phyloP scores from a whole-genome alignment of 176 grass and related monocot species.

The Cenchrus fungigraminus region DNA sequence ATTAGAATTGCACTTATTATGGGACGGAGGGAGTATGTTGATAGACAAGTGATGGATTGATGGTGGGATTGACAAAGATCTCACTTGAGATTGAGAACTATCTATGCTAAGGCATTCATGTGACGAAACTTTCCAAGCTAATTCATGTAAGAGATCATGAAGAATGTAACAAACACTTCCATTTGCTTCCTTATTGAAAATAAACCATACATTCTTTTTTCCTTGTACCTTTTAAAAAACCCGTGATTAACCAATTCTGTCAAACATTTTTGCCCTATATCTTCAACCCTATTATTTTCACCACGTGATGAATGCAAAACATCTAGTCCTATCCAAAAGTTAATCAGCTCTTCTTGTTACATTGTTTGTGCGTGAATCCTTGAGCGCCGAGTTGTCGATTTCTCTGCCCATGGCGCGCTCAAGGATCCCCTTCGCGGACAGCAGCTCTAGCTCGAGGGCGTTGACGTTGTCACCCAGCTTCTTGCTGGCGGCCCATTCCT shows the following conservation, averaged over 20 bases:
- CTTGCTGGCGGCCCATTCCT: constrained; percentile 26
- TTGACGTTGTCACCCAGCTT: constrained; percentile 2
- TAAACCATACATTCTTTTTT: no score
- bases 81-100: no score
- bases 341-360: not conserved
- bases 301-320: not conserved
- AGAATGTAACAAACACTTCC: not conserved
- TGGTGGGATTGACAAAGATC: no score
- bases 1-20: no score
- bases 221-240: not conserved
- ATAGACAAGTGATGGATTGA: no score
- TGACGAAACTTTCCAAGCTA: no score
- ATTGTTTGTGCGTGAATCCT: not conserved
- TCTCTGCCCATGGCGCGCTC: accelerated
- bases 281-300: not conserved
- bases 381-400: not conserved
- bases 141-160: no score
- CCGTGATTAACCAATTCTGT: not conserved
- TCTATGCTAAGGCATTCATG: no score
- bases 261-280: not conserved
- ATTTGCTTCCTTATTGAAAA: no score
- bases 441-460: constrained; percentile 24
- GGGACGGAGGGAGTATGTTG: no score
- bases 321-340: constrained; percentile 33
- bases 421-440: not conserved